phyloP scores from a whole-genome alignment of 345 rosid genomes.

The Tarenaya hassleriana region DNA sequence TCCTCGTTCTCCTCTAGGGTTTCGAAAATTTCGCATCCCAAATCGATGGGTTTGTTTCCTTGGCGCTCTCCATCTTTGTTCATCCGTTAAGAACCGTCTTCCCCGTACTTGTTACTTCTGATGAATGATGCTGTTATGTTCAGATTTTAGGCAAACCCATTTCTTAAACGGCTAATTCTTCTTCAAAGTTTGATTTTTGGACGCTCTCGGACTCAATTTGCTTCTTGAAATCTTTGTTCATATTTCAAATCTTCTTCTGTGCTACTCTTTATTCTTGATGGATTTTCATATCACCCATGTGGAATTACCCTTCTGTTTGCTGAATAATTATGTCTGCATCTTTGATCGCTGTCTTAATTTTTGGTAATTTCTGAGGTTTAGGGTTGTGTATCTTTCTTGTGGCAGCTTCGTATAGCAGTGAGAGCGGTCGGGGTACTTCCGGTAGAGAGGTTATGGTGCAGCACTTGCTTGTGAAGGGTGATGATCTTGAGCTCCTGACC shows the following conservation, averaged over 20 bases:
- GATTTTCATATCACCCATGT: conserved; percentile 3
- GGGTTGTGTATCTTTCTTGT: background rate
- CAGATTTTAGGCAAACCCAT: background rate
- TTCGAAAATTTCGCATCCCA: conserved; percentile 22
- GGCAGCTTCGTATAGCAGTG: conserved; percentile 56
- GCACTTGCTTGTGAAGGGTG: conserved; percentile 78
- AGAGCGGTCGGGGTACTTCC: conserved; percentile 31
- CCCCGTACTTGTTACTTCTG: background rate
- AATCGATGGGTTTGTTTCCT: conserved; percentile 24
- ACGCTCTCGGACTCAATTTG: background rate
- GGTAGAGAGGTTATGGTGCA: conserved; percentile 69
- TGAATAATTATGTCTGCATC: background rate
- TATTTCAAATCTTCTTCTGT: too few relatives aligned
- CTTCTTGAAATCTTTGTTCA: background rate
- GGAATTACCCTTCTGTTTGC: background rate
- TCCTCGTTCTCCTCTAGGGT: conserved; percentile 2
- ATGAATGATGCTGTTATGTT: too few relatives aligned
- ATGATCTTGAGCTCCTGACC: conserved; percentile 48
- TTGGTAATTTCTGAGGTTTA: conserved; percentile 3
- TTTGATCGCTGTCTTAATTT: background rate
- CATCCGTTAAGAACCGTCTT: background rate
- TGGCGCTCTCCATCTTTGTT: background rate
- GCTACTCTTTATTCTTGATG: background rate
- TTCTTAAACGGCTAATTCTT: background rate
- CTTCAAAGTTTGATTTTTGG: conserved; percentile 6